Conservation (phyloP, 164 flowering plant species). For the Vitis vinifera region ASM3070453v1 NC_081817.1:135501-136000, state of each 20-base stretch:
- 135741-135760: conserved; percentile 71
- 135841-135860: background rate
- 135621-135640: background rate
- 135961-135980: too few relatives aligned
- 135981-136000: background rate
- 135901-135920: background rate
- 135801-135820: conserved; percentile 49
- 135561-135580: too few relatives aligned
- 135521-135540: too few relatives aligned
- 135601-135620: too few relatives aligned
- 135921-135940: too few relatives aligned
- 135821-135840: background rate
- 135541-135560: too few relatives aligned
- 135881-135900: background rate
- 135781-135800: conserved; percentile 88
- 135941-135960: too few relatives aligned
- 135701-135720: conserved; percentile 71
- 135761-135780: conserved; percentile 95
- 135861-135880: background rate
- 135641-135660: background rate
- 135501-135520: too few relatives aligned
- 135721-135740: conserved; percentile 71
- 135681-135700: conserved; percentile 91
- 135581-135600: too few relatives aligned
- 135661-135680: conserved; percentile 26